These are phyloP conservation scores for Lentinula novae-zelandiae DNA, from an alignment of 1,284 basidiomycete genomes.

Conservation along the genomic window DNA sequence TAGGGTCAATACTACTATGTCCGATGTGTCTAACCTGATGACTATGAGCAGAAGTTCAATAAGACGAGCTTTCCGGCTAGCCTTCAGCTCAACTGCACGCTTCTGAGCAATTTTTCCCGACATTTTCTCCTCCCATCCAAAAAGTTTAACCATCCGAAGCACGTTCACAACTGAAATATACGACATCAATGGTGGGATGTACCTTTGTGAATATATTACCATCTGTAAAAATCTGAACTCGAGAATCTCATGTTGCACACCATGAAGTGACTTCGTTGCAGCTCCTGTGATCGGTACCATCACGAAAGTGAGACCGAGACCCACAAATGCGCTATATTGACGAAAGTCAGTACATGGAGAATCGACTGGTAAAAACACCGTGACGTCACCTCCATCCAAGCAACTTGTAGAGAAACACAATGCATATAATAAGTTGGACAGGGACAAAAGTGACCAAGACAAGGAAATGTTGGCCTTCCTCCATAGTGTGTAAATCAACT, in stretches of 20 bases:
- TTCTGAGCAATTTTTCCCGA: slow-evolving; percentile 44
- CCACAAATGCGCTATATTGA: slow-evolving; percentile 40
- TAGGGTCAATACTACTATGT: neutral
- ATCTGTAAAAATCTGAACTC: slow-evolving; percentile 33
- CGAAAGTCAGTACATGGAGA: neutral
- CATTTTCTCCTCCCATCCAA: slow-evolving; percentile 67
- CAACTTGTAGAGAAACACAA: slow-evolving; percentile 41
- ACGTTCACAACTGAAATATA: slow-evolving; percentile 37
- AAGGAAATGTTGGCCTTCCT: slow-evolving; percentile 18
- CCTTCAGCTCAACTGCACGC: slow-evolving; percentile 52
- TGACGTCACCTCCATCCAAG: slow-evolving; percentile 38
- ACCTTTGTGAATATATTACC: slow-evolving; percentile 20
- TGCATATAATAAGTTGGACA: slow-evolving; percentile 28
- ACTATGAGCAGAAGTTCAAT: slow-evolving; percentile 26
- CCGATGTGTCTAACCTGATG: neutral
- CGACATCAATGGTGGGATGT: neutral
- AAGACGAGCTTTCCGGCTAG: slow-evolving; percentile 39
- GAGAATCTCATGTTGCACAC: slow-evolving; percentile 19
- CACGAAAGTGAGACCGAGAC: slow-evolving; percentile 45
- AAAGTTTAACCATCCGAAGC: slow-evolving; percentile 65
- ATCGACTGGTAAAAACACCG: neutral
- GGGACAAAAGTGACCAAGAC: slow-evolving; percentile 19
- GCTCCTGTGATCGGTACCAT: slow-evolving; percentile 46
- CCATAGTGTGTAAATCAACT: slow-evolving; percentile 20
- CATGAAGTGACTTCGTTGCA: slow-evolving; percentile 19